A percentile compares a stretch with the other conserved stretches of the same genome.
These are phyloP conservation scores for Cryptococcus sp. DNA, from an alignment of 1,284 basidiomycete genomes.

Conservation along the genomic window DNA sequence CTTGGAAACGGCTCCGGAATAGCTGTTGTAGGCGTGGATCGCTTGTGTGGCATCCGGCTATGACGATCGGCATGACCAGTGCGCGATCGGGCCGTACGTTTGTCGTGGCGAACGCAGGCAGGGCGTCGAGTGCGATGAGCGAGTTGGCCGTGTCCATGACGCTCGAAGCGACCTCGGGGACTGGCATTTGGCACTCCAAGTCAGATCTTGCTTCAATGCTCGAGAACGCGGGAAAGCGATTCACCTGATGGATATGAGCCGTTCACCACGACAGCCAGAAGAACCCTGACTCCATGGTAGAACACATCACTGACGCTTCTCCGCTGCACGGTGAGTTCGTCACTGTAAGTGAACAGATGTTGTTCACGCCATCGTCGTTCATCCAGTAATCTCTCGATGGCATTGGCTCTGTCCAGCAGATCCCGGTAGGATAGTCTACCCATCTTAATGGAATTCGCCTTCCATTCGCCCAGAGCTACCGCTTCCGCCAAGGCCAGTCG, in stretches of 20 bases:
- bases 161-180: slow-evolving; percentile 21
- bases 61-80: slow-evolving; percentile 56
- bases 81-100: slow-evolving; percentile 59
- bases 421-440: slow-evolving; percentile 55
- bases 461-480: slow-evolving; percentile 66
- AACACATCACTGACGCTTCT: slow-evolving; percentile 17
- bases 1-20: slow-evolving; percentile 57
- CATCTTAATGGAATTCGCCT: slow-evolving; percentile 53
- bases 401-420: slow-evolving; percentile 60
- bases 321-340: slow-evolving; percentile 9
- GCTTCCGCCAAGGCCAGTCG: slow-evolving; percentile 75
- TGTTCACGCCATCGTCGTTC: slow-evolving; percentile 18
- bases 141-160: slow-evolving; percentile 54
- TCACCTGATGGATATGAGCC: slow-evolving; percentile 14
- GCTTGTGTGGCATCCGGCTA: slow-evolving; percentile 18
- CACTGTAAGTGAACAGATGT: slow-evolving; percentile 8
- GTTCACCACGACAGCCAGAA: slow-evolving; percentile 16
- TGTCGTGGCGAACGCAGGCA: slow-evolving; percentile 56
- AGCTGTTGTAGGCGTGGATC: slow-evolving; percentile 52
- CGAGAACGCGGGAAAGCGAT: neutral
- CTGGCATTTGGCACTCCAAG: neutral
- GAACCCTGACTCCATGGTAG: slow-evolving; percentile 15
- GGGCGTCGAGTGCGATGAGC: slow-evolving; percentile 55
- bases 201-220: neutral
- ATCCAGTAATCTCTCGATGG: slow-evolving; percentile 58